Conservation (phyloP, 805 yeast species). For the Pichia heedii region DNA sequence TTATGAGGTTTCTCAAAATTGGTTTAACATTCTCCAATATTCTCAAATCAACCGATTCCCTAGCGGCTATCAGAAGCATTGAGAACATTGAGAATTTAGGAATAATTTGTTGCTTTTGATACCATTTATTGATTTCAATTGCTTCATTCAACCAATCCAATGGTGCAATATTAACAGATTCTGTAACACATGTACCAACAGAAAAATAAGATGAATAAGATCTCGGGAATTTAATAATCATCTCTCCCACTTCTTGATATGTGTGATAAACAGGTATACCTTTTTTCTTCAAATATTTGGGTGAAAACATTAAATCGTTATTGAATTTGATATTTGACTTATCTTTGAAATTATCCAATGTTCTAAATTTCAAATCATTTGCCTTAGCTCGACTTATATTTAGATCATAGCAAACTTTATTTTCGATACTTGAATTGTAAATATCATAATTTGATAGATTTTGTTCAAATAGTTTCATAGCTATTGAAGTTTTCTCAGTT, state of each 20-base stretch:
- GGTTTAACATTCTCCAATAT: slow-evolving; percentile 28
- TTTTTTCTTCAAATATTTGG: slow-evolving; percentile 34
- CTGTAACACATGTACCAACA: slow-evolving; percentile 48
- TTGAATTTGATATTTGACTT: slow-evolving; percentile 21
- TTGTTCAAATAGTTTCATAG: slow-evolving; percentile 4
- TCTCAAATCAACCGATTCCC: slow-evolving; percentile 31
- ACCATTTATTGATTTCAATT: slow-evolving; percentile 43
- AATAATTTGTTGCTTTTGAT: slow-evolving; percentile 35
- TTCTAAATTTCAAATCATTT: slow-evolving; percentile 22
- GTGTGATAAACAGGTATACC: slow-evolving; percentile 42
- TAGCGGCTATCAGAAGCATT: slow-evolving; percentile 39
- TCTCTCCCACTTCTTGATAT: slow-evolving; percentile 55
- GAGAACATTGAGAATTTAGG: slow-evolving; percentile 47
- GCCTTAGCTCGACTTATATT: slow-evolving; percentile 22
- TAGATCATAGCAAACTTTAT: slow-evolving; percentile 14
- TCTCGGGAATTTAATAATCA: slow-evolving; percentile 48
- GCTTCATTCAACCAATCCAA: slow-evolving; percentile 45
- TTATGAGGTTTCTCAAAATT: slow-evolving; percentile 27
- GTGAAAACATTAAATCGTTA: slow-evolving; percentile 41
- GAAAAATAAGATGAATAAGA: slow-evolving; percentile 43
- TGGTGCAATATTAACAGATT: slow-evolving; percentile 50
- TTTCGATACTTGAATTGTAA: slow-evolving; percentile 17
- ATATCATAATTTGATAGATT: slow-evolving; percentile 13
- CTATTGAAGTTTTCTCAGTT: slow-evolving; percentile 3
- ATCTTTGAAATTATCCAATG: slow-evolving; percentile 16